Conservation (phyloP, 192 early-diverging fungal species). For the Coemansia sp. region DNA sequence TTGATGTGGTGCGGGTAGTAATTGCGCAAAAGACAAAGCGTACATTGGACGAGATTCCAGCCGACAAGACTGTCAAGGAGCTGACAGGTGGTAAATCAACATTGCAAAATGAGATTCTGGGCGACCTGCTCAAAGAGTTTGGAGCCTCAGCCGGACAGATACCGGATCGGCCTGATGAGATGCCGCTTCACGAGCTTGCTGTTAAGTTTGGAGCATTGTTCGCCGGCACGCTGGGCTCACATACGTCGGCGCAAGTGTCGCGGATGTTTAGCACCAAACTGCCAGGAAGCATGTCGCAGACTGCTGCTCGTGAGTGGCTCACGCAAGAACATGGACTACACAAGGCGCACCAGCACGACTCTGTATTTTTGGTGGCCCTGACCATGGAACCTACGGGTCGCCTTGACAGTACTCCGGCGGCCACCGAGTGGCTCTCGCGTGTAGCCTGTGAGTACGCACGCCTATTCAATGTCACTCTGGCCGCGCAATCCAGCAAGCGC, state of each 20-base stretch:
- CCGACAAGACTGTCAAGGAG: slow-evolving; percentile 63
- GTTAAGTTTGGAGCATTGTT: slow-evolving; percentile 69
- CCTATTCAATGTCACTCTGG: slow-evolving; percentile 61
- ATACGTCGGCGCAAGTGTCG: slow-evolving; percentile 71
- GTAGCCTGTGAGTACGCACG: slow-evolving; percentile 71
- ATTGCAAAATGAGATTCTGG: slow-evolving; percentile 95
- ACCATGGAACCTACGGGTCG: slow-evolving; percentile 82
- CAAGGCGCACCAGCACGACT: slow-evolving; percentile 71
- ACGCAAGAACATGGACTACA: slow-evolving; percentile 59
- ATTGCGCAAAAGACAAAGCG: slow-evolving; percentile 93
- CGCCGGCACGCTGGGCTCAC: slow-evolving; percentile 73
- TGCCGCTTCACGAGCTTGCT: slow-evolving; percentile 81
- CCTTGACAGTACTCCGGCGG: slow-evolving; percentile 69
- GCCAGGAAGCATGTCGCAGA: slow-evolving; percentile 86
- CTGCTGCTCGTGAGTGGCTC: slow-evolving; percentile 63
- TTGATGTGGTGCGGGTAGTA: slow-evolving; percentile 77
- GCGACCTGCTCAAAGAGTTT: slow-evolving; percentile 93
- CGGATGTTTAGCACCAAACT: slow-evolving; percentile 87
- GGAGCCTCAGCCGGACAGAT: slow-evolving; percentile 59
- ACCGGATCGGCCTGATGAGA: slow-evolving; percentile 88
- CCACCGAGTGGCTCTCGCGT: slow-evolving; percentile 74
- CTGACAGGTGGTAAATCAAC: slow-evolving; percentile 95
- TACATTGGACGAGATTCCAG: slow-evolving; percentile 67
- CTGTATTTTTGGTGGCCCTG: slow-evolving; percentile 72
- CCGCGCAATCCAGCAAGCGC: neutral